phyloP scores from a whole-genome alignment of 345 rosid genomes.

The Populus deltoides region DNA sequence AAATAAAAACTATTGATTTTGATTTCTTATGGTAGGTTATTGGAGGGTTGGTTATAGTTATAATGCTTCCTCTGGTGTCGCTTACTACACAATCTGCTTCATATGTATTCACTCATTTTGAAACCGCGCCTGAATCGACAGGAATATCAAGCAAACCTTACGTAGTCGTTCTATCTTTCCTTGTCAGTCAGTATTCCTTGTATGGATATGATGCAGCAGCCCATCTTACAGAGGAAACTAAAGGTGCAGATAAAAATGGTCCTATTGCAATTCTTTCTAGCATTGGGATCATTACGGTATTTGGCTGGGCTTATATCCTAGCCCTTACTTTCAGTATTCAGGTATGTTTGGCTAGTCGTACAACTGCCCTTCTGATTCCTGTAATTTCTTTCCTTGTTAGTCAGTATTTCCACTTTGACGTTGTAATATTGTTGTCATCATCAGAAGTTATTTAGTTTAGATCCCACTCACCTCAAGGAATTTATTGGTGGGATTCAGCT shows the following conservation, averaged over 20 bases:
- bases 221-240: slow-evolving; percentile 70
- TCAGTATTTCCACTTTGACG: background rate
- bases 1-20: background rate
- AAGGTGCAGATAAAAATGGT: slow-evolving; percentile 58
- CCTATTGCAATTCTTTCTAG: slow-evolving; percentile 60
- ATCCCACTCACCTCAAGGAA: background rate
- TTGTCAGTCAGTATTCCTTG: slow-evolving; percentile 57
- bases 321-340: slow-evolving; percentile 63
- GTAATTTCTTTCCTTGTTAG: background rate
- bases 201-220: slow-evolving; percentile 68
- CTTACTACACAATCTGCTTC: slow-evolving; percentile 48
- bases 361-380: background rate
- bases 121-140: slow-evolving; percentile 39
- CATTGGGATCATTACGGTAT: slow-evolving; percentile 53
- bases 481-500: background rate
- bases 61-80: slow-evolving; percentile 60
- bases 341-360: slow-evolving; percentile 19
- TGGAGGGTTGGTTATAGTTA: slow-evolving; percentile 50
- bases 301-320: slow-evolving; percentile 63
- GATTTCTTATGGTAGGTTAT: slow-evolving; percentile 33
- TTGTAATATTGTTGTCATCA: background rate
- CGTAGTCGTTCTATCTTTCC: slow-evolving; percentile 50
- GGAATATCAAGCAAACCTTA: slow-evolving; percentile 57
- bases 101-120: slow-evolving; percentile 50
- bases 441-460: background rate